Evolutionary conservation across 768 basidiomycete genomes (phyloP), one percentile per base, ranked within the genome.

Genomic region (Panaeolus papilionaceus): DNA sequence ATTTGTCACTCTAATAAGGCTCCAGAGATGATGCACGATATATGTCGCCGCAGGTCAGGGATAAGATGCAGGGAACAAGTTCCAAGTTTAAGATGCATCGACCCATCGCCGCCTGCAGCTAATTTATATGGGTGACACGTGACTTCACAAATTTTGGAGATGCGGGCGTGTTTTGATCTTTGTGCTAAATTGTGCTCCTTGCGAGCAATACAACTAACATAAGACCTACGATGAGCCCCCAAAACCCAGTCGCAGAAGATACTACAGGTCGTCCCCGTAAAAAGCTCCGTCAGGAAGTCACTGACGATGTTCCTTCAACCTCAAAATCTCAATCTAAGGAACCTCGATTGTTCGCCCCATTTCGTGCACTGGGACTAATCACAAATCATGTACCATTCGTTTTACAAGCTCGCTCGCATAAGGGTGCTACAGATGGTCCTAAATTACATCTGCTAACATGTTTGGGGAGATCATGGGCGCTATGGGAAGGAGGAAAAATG

Each of bases 401-500:
- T 16, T 77, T 98, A 67, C 95, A 97, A 82, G 89, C 92, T 1
- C 88, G 94, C 64, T 89, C 92, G 0, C 84, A 90, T 74, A 96
- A 96, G 76, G 94, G 94, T 28, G 88, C 94, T 23, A 87, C 93
- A 1, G 91, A 92, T 20, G 93, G 92, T 2, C 95, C 96, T 0
- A 86, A 88, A 61, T 83, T 96, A 66, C 92, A 95, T 69, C 81
- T 99, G 49, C 79, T 98, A 39, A 96, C 95, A 11, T 96, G 93
- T 73, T 79, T 98, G 8, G 96, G 97, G 6, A 88, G 83, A 67
- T 88, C 93, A 70, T 99, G 96, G 96, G 93, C 95, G 18, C 82
- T 98, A 74, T 99, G 97, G 97, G 95, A 98, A 72, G 96, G 95
- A 23, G 93, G 90, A 33, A 95, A 92, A 79, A 96, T 99, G 94